Percentiles rank a stretch among this genome's conserved stretches.
Evolutionary conservation across 495 filamentous ascomycete species (phyloP).

Genomic region (Neurospora sp.): DNA sequence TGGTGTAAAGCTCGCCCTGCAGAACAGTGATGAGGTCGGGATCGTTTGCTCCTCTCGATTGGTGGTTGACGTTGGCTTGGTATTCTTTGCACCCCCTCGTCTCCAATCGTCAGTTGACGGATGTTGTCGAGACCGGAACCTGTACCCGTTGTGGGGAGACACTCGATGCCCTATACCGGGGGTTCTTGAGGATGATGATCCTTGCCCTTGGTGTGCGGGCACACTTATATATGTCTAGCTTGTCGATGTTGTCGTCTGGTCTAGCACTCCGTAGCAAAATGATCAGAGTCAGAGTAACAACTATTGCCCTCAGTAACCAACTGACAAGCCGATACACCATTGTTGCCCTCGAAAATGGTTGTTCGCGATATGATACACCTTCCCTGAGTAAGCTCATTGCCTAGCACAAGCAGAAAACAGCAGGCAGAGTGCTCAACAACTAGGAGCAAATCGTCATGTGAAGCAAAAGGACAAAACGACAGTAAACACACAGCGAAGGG

Average conservation of each 20-base stretch:
- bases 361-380: not conserved
- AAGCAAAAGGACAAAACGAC: not conserved
- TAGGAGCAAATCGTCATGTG: not conserved
- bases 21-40: too few relatives aligned
- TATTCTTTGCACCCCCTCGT: not conserved
- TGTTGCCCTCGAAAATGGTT: not conserved
- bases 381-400: not conserved
- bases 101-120: not conserved
- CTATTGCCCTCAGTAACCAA: not conserved
- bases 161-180: too few relatives aligned
- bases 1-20: slow-evolving; percentile 32
- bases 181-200: too few relatives aligned
- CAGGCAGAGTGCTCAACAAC: not conserved
- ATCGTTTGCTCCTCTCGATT: too few relatives aligned
- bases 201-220: not conserved
- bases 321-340: not conserved
- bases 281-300: not conserved
- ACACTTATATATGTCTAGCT: not conserved
- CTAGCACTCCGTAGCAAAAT: not conserved
- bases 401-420: not conserved
- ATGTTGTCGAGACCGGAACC: not conserved
- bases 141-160: not conserved
- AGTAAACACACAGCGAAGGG: not conserved
- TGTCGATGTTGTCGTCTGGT: not conserved
- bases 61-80: too few relatives aligned